phyloP scores from a whole-genome alignment of 1,284 basidiomycete genomes.

The Trichosporon inkin region DNA sequence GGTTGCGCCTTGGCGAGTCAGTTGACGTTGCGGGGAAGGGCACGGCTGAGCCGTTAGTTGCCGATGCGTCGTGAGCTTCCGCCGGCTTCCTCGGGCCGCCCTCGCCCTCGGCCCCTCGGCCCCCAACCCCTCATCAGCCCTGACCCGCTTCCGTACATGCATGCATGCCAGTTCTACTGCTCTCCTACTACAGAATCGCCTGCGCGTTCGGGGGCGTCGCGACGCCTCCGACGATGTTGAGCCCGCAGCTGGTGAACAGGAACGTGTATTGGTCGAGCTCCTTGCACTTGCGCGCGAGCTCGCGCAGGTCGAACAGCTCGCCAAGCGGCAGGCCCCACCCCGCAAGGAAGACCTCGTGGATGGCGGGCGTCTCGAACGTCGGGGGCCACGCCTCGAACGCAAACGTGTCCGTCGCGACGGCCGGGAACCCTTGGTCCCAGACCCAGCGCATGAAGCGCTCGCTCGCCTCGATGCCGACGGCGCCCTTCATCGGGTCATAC shows the following conservation, averaged over 20 bases:
- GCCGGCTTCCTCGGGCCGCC: too few relatives aligned
- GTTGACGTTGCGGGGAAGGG: background rate
- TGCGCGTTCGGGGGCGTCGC: conserved; percentile 52
- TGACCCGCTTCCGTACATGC: background rate
- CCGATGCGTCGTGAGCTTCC: too few relatives aligned
- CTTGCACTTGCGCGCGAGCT: conserved; percentile 42
- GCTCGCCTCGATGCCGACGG: conserved; percentile 32
- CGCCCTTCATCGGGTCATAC: conserved; percentile 13
- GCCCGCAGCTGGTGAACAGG: conserved; percentile 48
- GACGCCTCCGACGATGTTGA: conserved; percentile 51
- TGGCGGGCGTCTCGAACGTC: background rate
- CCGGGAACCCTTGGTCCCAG: conserved; percentile 53
- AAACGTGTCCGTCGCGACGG: conserved; percentile 48
- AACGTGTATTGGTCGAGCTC: conserved; percentile 47
- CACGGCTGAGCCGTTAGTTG: conserved; percentile 4
- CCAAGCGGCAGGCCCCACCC: conserved; percentile 49
- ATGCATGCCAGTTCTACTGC: background rate
- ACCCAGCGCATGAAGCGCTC: conserved; percentile 46
- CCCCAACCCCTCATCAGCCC: background rate
- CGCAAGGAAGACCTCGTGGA: conserved; percentile 39
- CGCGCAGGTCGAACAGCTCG: conserved; percentile 52
- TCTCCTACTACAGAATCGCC: conserved; percentile 35
- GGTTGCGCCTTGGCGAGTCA: background rate
- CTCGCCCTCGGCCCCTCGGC: too few relatives aligned
- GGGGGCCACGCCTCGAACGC: conserved; percentile 37